A percentile compares a stretch with the other conserved stretches of the same genome.
phyloP scores from a whole-genome alignment of 805 yeast genomes.

The Yarrowia sp. region DNA sequence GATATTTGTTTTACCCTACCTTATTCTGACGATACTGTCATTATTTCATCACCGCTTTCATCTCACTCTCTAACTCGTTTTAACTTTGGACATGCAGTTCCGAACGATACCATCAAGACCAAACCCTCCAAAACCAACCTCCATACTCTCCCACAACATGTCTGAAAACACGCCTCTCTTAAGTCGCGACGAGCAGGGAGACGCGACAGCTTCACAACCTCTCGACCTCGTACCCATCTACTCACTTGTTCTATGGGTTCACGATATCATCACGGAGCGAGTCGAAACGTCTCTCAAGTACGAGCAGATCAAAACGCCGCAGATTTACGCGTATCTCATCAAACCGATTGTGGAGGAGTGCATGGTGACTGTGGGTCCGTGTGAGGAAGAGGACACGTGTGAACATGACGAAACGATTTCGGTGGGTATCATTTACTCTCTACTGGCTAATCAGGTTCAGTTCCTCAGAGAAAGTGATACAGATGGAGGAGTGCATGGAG shows the following conservation, averaged over 20 bases:
- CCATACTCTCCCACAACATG: not conserved
- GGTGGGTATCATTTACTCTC: slow-evolving; percentile 44
- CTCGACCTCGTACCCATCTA: slow-evolving; percentile 42
- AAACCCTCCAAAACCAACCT: too few relatives aligned
- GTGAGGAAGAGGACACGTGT: not conserved
- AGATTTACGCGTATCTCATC: slow-evolving; percentile 47
- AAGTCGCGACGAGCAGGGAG: not conserved
- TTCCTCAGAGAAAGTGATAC: slow-evolving; percentile 40
- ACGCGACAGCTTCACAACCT: slow-evolving; percentile 27
- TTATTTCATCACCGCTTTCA: too few relatives aligned
- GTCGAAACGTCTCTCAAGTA: slow-evolving; percentile 49
- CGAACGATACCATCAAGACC: too few relatives aligned
- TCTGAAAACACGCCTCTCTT: slow-evolving; percentile 8
- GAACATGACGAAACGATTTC: slow-evolving; percentile 30
- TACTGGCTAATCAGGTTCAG: slow-evolving; percentile 42
- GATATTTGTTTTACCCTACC: too few relatives aligned
- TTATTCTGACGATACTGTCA: too few relatives aligned
- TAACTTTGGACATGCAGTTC: too few relatives aligned
- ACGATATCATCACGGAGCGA: slow-evolving; percentile 45
- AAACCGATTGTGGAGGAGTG: slow-evolving; percentile 48
- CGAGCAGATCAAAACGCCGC: slow-evolving; percentile 53
- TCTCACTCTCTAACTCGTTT: too few relatives aligned
- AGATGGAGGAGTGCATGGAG: slow-evolving; percentile 25
- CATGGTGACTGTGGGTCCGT: slow-evolving; percentile 22
- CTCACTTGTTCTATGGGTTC: slow-evolving; percentile 40